Conservation (phyloP, 2,329 filamentous ascomycete species). For the Colletotrichum sp. region DNA sequence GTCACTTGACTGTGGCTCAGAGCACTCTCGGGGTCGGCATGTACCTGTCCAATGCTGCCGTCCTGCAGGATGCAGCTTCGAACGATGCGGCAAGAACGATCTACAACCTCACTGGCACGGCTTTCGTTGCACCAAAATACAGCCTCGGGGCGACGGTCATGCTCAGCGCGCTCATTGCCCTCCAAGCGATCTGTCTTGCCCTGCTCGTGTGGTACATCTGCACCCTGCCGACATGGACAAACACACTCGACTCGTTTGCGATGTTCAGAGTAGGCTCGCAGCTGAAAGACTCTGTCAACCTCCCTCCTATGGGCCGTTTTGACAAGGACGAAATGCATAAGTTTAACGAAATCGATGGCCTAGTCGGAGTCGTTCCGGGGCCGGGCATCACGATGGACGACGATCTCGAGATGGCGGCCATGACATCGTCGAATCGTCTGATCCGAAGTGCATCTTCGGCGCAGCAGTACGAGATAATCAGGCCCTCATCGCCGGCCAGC, state of each 20-base stretch:
- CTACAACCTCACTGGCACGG: constrained; percentile 8
- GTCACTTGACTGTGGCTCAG: constrained; percentile 2
- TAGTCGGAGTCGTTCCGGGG: not conserved
- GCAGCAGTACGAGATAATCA: constrained; percentile 8
- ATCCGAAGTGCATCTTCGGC: not conserved
- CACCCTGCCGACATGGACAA: constrained; percentile 18
- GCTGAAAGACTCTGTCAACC: not conserved
- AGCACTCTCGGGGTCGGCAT: constrained; percentile 20
- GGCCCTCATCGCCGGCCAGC: constrained; percentile 2
- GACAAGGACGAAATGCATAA: not conserved
- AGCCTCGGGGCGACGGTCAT: not conserved
- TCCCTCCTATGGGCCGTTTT: not conserved
- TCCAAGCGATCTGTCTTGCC: constrained; percentile 5
- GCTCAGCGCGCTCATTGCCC: constrained; percentile 9
- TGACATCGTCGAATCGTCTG: not conserved
- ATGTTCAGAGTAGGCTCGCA: constrained; percentile 15
- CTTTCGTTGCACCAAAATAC: not conserved
- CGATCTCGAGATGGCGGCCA: constrained; percentile 3
- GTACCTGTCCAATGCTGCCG: constrained; percentile 16
- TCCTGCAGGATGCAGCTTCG: constrained; percentile 4
- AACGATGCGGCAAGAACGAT: constrained; percentile 19
- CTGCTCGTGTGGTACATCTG: constrained; percentile 17
- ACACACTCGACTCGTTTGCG: constrained; percentile 16
- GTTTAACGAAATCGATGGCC: not conserved
- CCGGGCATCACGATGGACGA: not conserved